These are phyloP conservation scores for Trametes sp. DNA, from an alignment of 1,284 basidiomycete genomes.

Conservation along the genomic window DNA sequence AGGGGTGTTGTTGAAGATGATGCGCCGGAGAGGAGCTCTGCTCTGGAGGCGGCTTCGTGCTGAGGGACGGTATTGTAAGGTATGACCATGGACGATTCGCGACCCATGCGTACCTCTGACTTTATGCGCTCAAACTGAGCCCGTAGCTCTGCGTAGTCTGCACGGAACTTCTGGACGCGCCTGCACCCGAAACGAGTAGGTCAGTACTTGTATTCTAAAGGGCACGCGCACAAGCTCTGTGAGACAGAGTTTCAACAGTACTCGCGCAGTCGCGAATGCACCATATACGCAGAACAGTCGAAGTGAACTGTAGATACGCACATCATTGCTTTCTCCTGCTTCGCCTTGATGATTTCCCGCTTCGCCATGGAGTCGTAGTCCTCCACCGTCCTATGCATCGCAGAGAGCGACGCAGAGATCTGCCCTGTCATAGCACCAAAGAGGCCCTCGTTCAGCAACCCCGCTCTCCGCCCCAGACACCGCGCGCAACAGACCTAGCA, in stretches of 20 bases:
- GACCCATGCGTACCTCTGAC: constrained; percentile 54
- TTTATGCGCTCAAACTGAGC: constrained; percentile 76
- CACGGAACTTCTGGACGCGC: constrained; percentile 84
- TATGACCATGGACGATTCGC: background rate
- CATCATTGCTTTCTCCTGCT: constrained; percentile 94
- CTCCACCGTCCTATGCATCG: constrained; percentile 90
- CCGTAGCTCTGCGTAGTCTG: constrained; percentile 77
- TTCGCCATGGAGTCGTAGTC: constrained; percentile 97
- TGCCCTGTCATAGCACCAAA: constrained; percentile 68
- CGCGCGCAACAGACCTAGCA: constrained; percentile 71
- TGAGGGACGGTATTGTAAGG: constrained; percentile 35
- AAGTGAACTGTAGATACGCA: constrained; percentile 47
- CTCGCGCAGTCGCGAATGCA: background rate
- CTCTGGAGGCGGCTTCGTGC: constrained; percentile 64
- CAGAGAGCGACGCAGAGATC: constrained; percentile 93
- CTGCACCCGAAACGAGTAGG: constrained; percentile 46
- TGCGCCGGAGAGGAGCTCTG: constrained; percentile 61
- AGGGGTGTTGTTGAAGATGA: constrained; percentile 55
- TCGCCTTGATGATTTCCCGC: constrained; percentile 92
- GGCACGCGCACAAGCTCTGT: background rate
- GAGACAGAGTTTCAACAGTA: too few species aligned
- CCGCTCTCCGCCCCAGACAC: background rate
- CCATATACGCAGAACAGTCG: background rate
- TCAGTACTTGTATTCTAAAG: background rate
- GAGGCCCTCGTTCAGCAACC: background rate